A percentile compares a stretch with the other conserved stretches of the same genome.
Evolutionary conservation across 169 alveolate species (phyloP).

Genomic region (Eimeria sp.): DNA sequence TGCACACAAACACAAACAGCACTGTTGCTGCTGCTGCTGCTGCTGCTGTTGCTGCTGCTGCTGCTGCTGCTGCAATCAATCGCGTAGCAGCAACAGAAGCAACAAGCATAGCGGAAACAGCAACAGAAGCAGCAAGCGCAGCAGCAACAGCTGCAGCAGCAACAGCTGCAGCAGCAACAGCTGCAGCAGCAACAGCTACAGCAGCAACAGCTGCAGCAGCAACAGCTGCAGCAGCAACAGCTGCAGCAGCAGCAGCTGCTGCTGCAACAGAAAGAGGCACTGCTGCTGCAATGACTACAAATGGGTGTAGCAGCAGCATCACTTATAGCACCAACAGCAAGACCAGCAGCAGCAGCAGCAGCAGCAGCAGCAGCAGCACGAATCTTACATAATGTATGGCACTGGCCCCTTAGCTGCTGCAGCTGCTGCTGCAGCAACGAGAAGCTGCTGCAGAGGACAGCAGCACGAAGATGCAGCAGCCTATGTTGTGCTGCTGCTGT

Average conservation of each 20-base stretch:
- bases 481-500: neutral
- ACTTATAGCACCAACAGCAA: neutral
- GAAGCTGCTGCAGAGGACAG: constrained; percentile 28
- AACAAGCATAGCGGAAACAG: too few relatives aligned
- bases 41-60: constrained; percentile 11
- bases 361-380: neutral
- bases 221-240: neutral
- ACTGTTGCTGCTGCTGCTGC: neutral
- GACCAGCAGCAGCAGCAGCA: constrained; percentile 28
- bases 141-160: neutral
- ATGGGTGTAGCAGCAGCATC: neutral
- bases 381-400: neutral
- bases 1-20: neutral
- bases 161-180: neutral
- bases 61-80: neutral
- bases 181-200: neutral
- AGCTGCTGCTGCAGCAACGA: constrained; percentile 38
- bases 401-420: constrained; percentile 22
- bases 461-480: constrained; percentile 65
- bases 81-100: neutral
- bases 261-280: neutral
- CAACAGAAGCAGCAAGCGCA: neutral
- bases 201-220: constrained; percentile 26
- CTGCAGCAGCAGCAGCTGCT: neutral
- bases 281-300: too few relatives aligned